Percentiles rank a stretch among this genome's conserved stretches.
Evolutionary conservation across 768 basidiomycete species (phyloP).

Genomic region (Hygrocybe coccinea): DNA sequence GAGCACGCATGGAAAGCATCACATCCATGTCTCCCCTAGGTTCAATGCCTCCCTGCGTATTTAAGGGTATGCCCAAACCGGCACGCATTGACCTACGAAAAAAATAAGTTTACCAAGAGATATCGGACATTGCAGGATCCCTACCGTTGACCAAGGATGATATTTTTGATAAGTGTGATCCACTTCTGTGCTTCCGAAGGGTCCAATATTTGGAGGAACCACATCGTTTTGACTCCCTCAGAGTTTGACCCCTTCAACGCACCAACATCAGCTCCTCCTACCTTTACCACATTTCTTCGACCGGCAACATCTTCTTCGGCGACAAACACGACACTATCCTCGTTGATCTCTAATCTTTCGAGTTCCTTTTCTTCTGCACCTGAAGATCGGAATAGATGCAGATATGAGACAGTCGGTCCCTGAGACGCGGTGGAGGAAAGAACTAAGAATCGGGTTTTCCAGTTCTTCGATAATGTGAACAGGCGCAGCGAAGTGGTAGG

Average conservation of each 20-base stretch:
- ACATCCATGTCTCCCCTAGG: slow-evolving; percentile 80
- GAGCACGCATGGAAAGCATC: slow-evolving; percentile 72
- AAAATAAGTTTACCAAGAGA: slow-evolving; percentile 3
- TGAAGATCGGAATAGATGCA: slow-evolving; percentile 70
- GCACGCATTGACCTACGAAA: slow-evolving; percentile 57
- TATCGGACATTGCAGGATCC: slow-evolving; percentile 2
- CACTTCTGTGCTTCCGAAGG: slow-evolving; percentile 62
- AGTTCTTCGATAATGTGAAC: slow-evolving; percentile 67
- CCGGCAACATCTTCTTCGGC: slow-evolving; percentile 53
- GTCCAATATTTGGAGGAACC: slow-evolving; percentile 66
- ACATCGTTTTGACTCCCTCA: slow-evolving; percentile 53
- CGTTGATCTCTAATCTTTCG: slow-evolving; percentile 71
- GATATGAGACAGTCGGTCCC: slow-evolving; percentile 46
- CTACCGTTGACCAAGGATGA: slow-evolving; percentile 68
- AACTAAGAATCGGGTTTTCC: slow-evolving; percentile 62
- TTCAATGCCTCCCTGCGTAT: slow-evolving; percentile 44
- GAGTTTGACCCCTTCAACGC: slow-evolving; percentile 41
- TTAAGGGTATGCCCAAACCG: slow-evolving; percentile 50
- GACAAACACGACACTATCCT: slow-evolving; percentile 71
- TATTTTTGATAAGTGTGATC: slow-evolving; percentile 70
- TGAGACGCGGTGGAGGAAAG: slow-evolving; percentile 46
- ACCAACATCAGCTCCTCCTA: slow-evolving; percentile 61
- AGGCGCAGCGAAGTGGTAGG: slow-evolving; percentile 64
- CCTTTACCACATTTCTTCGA: slow-evolving; percentile 54
- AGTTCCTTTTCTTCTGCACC: slow-evolving; percentile 60